Evolutionary conservation across 2,329 filamentous ascomycete genomes (phyloP).

Genomic region (Colletotrichum horii): DNA sequence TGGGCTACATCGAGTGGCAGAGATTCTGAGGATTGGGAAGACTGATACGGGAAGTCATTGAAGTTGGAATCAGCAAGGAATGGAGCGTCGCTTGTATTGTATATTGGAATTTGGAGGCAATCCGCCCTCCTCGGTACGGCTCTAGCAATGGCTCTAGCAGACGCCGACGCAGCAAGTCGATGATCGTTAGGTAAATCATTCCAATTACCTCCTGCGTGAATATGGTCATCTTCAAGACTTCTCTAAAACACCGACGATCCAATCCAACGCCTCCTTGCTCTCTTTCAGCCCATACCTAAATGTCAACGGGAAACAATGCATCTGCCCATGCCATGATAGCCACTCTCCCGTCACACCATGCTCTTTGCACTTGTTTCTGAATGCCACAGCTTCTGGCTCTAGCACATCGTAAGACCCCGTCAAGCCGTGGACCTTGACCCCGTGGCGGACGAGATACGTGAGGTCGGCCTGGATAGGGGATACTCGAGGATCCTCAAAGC

Average conservation of each 20-base stretch:
- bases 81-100: rapidly evolving
- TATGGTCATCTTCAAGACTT: background rate
- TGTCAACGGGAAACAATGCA: constrained; percentile 63
- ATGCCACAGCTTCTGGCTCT: constrained; percentile 53
- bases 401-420: constrained; percentile 59
- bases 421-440: constrained; percentile 55
- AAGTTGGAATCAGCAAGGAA: rapidly evolving
- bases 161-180: rapidly evolving
- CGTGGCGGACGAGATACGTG: constrained; percentile 25
- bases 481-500: constrained; percentile 43
- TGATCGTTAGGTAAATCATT: background rate
- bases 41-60: rapidly evolving
- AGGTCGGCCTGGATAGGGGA: constrained; percentile 55
- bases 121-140: rapidly evolving
- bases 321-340: constrained; percentile 64
- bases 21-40: background rate
- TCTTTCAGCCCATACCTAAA: constrained; percentile 53
- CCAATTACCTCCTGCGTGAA: rapidly evolving
- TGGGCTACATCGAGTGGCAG: background rate
- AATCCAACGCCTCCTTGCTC: constrained; percentile 47
- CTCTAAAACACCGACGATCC: constrained; percentile 40
- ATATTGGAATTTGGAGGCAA: background rate
- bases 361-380: constrained; percentile 49
- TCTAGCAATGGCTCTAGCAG: rapidly evolving
- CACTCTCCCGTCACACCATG: constrained; percentile 54